Evolutionary conservation across 805 yeast genomes (phyloP).

Genomic region (Starmera quercuum): DNA sequence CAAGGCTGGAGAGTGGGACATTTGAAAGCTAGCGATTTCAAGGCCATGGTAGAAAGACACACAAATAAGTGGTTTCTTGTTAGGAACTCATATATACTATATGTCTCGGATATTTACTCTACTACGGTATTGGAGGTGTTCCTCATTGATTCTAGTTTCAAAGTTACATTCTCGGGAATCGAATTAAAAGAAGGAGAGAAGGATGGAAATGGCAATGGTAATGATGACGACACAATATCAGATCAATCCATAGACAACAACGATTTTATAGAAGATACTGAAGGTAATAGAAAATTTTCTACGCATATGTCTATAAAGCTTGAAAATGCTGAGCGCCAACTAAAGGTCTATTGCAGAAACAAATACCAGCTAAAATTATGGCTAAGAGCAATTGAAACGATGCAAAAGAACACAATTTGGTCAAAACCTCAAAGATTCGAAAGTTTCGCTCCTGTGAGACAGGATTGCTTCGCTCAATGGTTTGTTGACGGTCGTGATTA

Average conservation of each 20-base stretch:
- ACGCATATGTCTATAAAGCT: constrained; percentile 50
- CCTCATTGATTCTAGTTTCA: constrained; percentile 72
- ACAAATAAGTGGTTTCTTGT: constrained; percentile 89
- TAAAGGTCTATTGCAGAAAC: constrained; percentile 65
- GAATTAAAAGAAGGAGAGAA: constrained; percentile 18
- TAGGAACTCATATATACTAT: constrained; percentile 75
- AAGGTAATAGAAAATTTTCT: constrained; percentile 32
- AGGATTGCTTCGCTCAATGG: constrained; percentile 88
- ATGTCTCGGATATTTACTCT: constrained; percentile 78
- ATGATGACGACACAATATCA: constrained; percentile 26
- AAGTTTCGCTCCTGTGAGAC: constrained; percentile 88
- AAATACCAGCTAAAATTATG: constrained; percentile 60
- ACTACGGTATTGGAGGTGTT: constrained; percentile 90
- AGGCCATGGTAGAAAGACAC: constrained; percentile 85
- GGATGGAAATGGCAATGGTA: constrained; percentile 21
- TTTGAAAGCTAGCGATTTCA: constrained; percentile 66
- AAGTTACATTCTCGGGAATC: constrained; percentile 38
- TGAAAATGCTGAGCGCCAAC: constrained; percentile 70
- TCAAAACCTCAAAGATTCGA: constrained; percentile 65
- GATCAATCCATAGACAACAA: constrained; percentile 22
- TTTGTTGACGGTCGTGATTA: constrained; percentile 95
- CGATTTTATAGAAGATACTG: constrained; percentile 13
- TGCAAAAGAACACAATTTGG: constrained; percentile 70
- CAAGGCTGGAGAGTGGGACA: constrained; percentile 98
- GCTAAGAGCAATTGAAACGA: constrained; percentile 63